These are phyloP conservation scores for Flaveria sonorensis DNA, from an alignment of 129 eudicot species.

Conservation along the genomic window DNA sequence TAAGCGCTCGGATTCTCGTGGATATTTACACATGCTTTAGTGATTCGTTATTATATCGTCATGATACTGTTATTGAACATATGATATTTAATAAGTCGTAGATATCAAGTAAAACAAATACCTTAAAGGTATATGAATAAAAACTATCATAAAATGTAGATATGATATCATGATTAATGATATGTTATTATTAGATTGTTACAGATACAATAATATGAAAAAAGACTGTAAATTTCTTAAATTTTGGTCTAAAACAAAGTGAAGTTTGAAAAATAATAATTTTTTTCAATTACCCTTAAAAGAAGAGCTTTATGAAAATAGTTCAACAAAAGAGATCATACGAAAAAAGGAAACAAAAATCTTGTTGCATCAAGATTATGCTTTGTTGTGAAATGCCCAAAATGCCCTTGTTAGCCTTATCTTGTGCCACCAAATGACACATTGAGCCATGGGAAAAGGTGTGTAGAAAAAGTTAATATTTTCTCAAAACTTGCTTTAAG, in stretches of 20 bases:
- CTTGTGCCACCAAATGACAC: conserved; percentile 9
- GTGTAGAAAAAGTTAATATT: conserved; percentile 18
- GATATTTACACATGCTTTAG: too few species aligned
- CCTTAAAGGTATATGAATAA: too few species aligned
- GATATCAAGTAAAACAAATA: too few species aligned
- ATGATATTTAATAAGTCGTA: too few species aligned
- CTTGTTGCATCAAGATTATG: conserved; percentile 5
- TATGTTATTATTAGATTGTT: too few species aligned
- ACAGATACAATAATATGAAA: too few species aligned
- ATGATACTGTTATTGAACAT: too few species aligned
- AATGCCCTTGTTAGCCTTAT: conserved; percentile 23
- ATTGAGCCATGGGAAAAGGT: conserved; percentile 33
- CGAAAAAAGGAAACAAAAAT: conserved; percentile 1
- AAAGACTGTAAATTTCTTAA: neutral
- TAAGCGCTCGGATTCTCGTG: too few species aligned
- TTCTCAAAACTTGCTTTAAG: conserved; percentile 16
- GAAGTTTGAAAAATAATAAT: neutral
- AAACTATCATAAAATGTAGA: too few species aligned
- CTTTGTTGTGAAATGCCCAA: conserved; percentile 24
- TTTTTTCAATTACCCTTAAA: conserved; percentile 8
- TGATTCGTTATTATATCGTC: too few species aligned
- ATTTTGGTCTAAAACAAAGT: conserved; percentile 11
- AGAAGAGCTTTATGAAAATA: neutral
- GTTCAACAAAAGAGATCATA: conserved; percentile 19
- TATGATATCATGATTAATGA: too few species aligned